Conservation (phyloP, 495 filamentous ascomycete genomes). For the Penicillium chermesinum region DNA sequence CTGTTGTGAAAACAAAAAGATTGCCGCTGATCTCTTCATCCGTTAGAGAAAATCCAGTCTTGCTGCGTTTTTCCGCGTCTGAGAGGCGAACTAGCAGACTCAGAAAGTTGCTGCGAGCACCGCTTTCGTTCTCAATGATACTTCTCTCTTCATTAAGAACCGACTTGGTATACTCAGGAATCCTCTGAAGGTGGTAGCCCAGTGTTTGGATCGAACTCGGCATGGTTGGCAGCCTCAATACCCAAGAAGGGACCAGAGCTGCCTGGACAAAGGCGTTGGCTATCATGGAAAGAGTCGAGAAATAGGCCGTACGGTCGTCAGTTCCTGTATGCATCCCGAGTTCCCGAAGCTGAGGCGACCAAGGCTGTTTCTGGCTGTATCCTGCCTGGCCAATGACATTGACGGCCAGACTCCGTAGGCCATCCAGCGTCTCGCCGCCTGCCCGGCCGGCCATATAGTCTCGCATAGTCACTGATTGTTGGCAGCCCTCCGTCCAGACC, state of each 20-base stretch:
- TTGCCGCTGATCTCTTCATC: slow-evolving; percentile 30
- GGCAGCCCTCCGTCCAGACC: slow-evolving; percentile 34
- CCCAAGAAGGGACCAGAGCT: slow-evolving; percentile 22
- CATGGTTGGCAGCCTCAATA: slow-evolving; percentile 28
- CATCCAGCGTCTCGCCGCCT: slow-evolving; percentile 17
- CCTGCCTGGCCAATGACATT: slow-evolving; percentile 38
- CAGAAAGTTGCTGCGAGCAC: slow-evolving; percentile 29
- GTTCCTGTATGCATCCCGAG: slow-evolving; percentile 2
- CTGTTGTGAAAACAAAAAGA: slow-evolving; percentile 53
- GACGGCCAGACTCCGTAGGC: slow-evolving; percentile 30
- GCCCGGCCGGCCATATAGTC: slow-evolving; percentile 18
- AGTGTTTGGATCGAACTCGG: slow-evolving; percentile 22
- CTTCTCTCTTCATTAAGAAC: slow-evolving; percentile 32
- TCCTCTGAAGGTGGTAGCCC: slow-evolving; percentile 17
- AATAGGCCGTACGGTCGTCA: slow-evolving; percentile 27
- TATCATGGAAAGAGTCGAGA: slow-evolving; percentile 29
- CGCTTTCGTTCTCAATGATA: slow-evolving; percentile 12
- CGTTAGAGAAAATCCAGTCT: background rate
- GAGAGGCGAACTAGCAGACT: slow-evolving; percentile 36
- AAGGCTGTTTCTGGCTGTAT: slow-evolving; percentile 30
- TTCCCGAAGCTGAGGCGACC: slow-evolving; percentile 15
- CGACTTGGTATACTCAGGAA: slow-evolving; percentile 24
- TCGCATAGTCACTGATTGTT: slow-evolving; percentile 29
- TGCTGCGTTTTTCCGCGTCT: slow-evolving; percentile 14
- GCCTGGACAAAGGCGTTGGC: slow-evolving; percentile 24